Evolutionary conservation across 1,284 basidiomycete genomes (phyloP).

Genomic region (Apiotrichum siamense): DNA sequence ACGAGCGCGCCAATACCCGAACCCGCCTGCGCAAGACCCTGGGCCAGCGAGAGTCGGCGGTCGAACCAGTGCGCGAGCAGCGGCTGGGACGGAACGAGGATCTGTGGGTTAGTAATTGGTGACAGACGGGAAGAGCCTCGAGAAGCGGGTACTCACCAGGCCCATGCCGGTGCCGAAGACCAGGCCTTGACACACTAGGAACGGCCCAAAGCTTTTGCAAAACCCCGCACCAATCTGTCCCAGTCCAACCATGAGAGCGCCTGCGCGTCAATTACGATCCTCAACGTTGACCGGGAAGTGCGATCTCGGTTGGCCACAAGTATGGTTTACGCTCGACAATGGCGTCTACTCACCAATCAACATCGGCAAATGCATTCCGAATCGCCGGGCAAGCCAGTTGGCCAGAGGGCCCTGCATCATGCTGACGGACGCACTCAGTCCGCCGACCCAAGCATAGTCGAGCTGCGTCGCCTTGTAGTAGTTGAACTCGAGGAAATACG

Average conservation of each 20-base stretch:
- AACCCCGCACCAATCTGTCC: conserved; percentile 36
- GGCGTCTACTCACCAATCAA: conserved; percentile 29
- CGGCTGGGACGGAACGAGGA: conserved; percentile 39
- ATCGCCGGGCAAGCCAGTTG: conserved; percentile 37
- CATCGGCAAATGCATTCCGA: conserved; percentile 42
- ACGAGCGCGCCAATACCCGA: conserved; percentile 44
- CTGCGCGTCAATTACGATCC: conserved; percentile 10
- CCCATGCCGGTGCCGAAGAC: conserved; percentile 37
- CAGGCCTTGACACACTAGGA: conserved; percentile 36
- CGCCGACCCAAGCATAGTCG: conserved; percentile 49
- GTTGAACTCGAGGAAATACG: conserved; percentile 47
- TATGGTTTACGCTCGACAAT: background rate
- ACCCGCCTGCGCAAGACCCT: conserved; percentile 37
- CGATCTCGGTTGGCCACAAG: background rate
- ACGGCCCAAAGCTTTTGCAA: conserved; percentile 25
- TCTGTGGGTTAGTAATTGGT: conserved; percentile 11
- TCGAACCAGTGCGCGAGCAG: conserved; percentile 47
- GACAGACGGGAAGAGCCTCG: no score
- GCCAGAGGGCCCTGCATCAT: conserved; percentile 43
- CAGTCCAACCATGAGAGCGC: conserved; percentile 22
- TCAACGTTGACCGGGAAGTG: no score
- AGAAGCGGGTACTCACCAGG: conserved; percentile 11
- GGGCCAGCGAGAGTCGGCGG: conserved; percentile 36
- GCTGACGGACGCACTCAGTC: conserved; percentile 42
- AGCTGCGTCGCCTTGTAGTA: conserved; percentile 46